Base-by-base conservation (phyloP, 1,139 yeast species). In the Spencermartinsiella ligniputridi region DNA sequence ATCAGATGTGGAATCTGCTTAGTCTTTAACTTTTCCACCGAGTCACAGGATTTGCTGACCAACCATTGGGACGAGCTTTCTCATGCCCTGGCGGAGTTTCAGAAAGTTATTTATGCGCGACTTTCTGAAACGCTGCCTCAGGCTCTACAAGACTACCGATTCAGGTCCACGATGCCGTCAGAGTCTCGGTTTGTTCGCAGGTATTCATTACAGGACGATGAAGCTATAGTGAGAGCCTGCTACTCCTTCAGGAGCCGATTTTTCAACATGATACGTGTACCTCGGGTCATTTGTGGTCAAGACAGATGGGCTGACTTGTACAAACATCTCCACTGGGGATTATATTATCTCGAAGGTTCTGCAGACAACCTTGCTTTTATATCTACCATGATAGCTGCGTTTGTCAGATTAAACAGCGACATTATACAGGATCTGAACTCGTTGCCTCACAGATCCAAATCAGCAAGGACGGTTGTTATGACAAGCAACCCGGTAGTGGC, bases 271-370 rank as follows among this genome's bases (percentile, higher is more conserved):
- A 47, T 57, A 21, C 48, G 52, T 15, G 55, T 58, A n/a, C 64
- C 64, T 3, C 48, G 64, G 4, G 62, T 59, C 5, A 39, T 60
- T 12, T 59, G 62, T 39, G 64, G 64, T 12, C 63, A 58, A 38
- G 52, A 54, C 30, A 42, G 58, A 25, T 58, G 61, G 62, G 40
- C 49, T 1, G 61, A 56, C 38, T 46, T 58, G 11, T 46, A 47
- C 21, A 47, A 48, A 12, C 54, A 56, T 41, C 43, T 58, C 25
- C 40, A 47, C 12, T 48, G 53, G 55, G 55, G 52, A 11, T 9
- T 27, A n/a, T 27, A 27, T 15, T 27, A 27, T n/a, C 32, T 27
- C 8, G 32, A 27, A 15, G 32, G 32, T n/a, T 27, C 32, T 27
- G 32, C 32, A 8, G 32, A 27, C 32, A 27, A 27, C 32, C 8